Base-by-base conservation (phyloP, 2,329 filamentous ascomycete genomes). In the Xylaria sp. region DNA sequence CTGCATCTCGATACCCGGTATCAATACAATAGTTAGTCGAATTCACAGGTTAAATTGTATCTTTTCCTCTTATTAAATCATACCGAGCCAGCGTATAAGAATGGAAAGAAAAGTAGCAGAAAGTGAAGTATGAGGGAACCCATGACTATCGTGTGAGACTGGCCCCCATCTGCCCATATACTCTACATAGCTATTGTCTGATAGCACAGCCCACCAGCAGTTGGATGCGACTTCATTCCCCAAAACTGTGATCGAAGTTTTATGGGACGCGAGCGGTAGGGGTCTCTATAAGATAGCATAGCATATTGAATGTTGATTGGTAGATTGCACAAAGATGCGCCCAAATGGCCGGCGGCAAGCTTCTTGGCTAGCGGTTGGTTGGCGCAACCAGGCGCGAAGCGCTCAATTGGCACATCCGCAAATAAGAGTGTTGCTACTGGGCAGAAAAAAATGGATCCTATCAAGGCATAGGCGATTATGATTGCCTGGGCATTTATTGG, bases 341-440 rank as follows among this genome's bases (percentile, higher is more conserved):
- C n/a, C 59, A 48, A 31, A n/a, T 23, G 53, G 44, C 13, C 23
- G 40, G 61, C 61, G 66, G 60, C 60, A 67, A 67, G 20, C 23
- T 49, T 42, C 65, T 67, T 67, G 60, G 65, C 60, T 40, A 17
- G 48, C 71, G 70, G 72, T 74, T 76, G 70, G 70, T 36, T 59
- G 20, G 49, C 49, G 26, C 26, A 46, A 44, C 38, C 53, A 26
- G 20, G 40, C 40, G 17, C 66, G 49, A 73, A 71, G 68, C 74
- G 73, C 72, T 63, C 59, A 23, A 33, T 46, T 31, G 48, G 15
- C 23, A 51, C 23, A 28, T 13, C 6, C 48, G 48, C 13, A 17
- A 31, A 51, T 51, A 31, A 51, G 13, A 23, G 48, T 4, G 33
- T 42, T 3, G 42, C 17, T 33, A 9, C 31, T 33, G 31, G 31